Base-by-base conservation (phyloP, 108 stramenopile genomes). In the Skeletonema menzelii region DNA sequence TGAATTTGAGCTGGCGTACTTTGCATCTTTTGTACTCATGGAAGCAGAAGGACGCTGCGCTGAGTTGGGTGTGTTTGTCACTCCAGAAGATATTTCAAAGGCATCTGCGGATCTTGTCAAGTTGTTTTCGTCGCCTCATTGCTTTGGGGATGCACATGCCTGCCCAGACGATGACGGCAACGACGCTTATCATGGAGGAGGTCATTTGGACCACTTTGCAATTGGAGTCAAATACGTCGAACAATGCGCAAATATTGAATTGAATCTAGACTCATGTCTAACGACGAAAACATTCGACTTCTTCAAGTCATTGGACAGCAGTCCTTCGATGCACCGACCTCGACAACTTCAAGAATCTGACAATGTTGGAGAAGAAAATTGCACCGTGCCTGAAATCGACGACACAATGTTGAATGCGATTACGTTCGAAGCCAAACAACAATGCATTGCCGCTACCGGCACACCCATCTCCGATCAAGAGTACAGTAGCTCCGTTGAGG, bases 321-420 rank as follows among this genome's bases (percentile, higher is more conserved):
- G 35, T 58, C 42, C 14, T 11, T 37, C 59, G 4, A 35, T 27
- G 32, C 64, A 62, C 42, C 31, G 64, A 56, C 27, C 40, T 49
- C 59, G 30, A 4, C 44, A 42, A 14, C 26, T 63, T 32, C 42
- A 60, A 30, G 37, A 42, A 13, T 44, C 44, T 24, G 59, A n/a
- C 20, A n/a, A n/a, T n/a, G n/a, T n/a, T n/a, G n/a, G n/a, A n/a
- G 40, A 34, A 10, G 47, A 20, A 8, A 75, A 46, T 2, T 81
- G 80, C 70, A 61, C 30, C 28, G 62, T 76, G 4, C 80, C 80
- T 61, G 62, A 72, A 19, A 19, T 81, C 27, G 70, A 81, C 34
- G 76, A 77, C 20, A 11, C 59, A 8, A 8, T 20, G 20, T 35
- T 60, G 59, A 47, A 65, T 26, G 64, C 8, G 10, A 5, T 58